These are phyloP conservation scores for Saccharomyces hybrid DNA, from an alignment of 1,139 yeast genomes.

Conservation along the genomic window DNA sequence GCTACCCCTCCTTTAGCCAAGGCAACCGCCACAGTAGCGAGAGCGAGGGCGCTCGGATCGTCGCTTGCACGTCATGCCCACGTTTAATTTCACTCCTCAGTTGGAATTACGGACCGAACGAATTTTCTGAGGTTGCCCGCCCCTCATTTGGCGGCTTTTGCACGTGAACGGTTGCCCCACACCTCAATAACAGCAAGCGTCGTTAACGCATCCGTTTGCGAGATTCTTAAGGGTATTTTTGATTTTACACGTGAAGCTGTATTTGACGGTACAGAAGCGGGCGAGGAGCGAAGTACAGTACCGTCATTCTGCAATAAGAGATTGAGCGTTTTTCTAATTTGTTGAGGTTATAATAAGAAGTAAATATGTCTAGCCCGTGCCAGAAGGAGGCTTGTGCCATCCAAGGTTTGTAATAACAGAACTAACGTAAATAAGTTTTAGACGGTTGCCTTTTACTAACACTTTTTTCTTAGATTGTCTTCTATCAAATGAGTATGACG, in stretches of 20 bases:
- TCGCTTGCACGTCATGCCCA: neutral
- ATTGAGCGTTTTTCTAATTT: neutral
- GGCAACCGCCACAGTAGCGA: neutral
- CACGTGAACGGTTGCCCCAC: neutral
- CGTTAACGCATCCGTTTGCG: neutral
- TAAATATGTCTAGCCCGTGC: constrained; percentile 37
- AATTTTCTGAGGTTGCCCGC: neutral
- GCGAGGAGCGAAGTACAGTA: neutral
- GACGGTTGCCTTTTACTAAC: neutral
- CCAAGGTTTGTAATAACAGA: constrained; percentile 38
- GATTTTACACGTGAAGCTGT: neutral
- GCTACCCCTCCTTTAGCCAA: neutral
- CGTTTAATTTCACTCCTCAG: neutral
- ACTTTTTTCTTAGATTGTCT: constrained; percentile 39
- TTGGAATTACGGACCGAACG: neutral
- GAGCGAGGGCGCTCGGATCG: neutral
- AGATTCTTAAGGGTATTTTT: neutral
- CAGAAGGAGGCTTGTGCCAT: constrained; percentile 64
- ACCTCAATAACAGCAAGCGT: neutral
- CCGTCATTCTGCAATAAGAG: neutral
- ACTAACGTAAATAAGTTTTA: neutral
- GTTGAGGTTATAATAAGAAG: neutral
- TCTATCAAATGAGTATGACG: constrained; percentile 47
- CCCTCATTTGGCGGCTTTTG: neutral
- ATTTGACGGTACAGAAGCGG: neutral